Evolutionary conservation across 2,329 filamentous ascomycete species (phyloP).

Genomic region (Plenodomus biglobosus): DNA sequence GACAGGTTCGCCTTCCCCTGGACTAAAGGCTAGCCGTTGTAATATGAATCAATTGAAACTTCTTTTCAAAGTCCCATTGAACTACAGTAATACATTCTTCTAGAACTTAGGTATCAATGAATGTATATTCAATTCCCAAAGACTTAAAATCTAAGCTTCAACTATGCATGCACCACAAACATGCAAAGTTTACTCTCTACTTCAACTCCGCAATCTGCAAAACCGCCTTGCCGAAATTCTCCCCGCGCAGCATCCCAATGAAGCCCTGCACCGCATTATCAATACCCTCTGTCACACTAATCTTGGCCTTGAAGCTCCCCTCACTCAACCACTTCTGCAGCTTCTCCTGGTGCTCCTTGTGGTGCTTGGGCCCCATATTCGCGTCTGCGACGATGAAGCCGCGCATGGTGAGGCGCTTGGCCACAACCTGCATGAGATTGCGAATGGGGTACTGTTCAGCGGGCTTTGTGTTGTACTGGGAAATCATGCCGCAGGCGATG

Average conservation of each 20-base stretch:
- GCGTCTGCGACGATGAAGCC: conserved; percentile 74
- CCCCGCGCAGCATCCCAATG: conserved; percentile 71
- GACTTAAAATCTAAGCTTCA: no score
- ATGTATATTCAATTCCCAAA: no score
- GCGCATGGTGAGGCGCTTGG: conserved; percentile 68
- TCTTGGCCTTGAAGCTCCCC: conserved; percentile 70
- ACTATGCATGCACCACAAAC: no score
- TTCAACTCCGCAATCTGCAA: conserved; percentile 61
- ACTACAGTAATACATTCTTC: no score
- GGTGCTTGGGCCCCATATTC: conserved; percentile 67
- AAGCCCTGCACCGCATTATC: conserved; percentile 75
- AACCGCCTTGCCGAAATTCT: conserved; percentile 86
- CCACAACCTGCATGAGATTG: conserved; percentile 66
- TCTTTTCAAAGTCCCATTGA: no score
- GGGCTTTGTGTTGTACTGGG: conserved; percentile 68
- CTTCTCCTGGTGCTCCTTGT: conserved; percentile 72
- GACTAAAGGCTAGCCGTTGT: no score
- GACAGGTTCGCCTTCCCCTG: no score
- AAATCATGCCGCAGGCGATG: conserved; percentile 66
- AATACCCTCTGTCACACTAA: conserved; percentile 71
- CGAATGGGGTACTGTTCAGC: conserved; percentile 65
- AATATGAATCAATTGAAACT: no score
- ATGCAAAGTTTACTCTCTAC: conserved; percentile 32
- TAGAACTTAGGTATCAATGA: no score
- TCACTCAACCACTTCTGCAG: conserved; percentile 75